A percentile compares a stretch with the other conserved stretches of the same genome.
phyloP scores from a whole-genome alignment of 2,329 filamentous ascomycete species.

The Paraphoma chrysanthemicola region DNA sequence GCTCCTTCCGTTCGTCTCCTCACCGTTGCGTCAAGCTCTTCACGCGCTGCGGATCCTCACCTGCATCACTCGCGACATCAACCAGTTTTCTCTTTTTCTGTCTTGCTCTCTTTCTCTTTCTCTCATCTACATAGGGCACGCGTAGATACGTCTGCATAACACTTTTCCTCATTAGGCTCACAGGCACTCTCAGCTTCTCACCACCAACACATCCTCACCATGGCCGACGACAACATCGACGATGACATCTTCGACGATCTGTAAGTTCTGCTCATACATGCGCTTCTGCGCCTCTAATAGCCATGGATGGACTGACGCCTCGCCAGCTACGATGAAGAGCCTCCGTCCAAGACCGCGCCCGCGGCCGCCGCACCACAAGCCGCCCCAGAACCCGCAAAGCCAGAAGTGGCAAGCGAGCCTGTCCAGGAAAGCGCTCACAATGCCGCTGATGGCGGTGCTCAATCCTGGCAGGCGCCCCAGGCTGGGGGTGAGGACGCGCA shows the following conservation, averaged over 20 bases:
- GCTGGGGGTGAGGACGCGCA: slow-evolving; percentile 33
- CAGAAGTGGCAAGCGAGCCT: slow-evolving; percentile 24
- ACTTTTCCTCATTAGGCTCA: no score
- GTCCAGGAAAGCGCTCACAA: slow-evolving; percentile 22
- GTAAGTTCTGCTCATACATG: slow-evolving; percentile 61
- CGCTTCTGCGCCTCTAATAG: background rate
- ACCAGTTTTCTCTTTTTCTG: background rate
- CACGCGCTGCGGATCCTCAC: slow-evolving; percentile 1
- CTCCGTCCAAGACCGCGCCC: slow-evolving; percentile 36
- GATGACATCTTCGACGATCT: slow-evolving; percentile 96
- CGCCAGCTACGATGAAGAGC: slow-evolving; percentile 51
- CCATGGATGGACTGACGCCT: slow-evolving; percentile 15
- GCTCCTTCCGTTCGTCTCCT: slow-evolving; percentile 23
- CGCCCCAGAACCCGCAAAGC: slow-evolving; percentile 28
- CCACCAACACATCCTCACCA: slow-evolving; percentile 44
- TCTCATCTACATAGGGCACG: background rate
- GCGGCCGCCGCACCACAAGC: slow-evolving; percentile 25
- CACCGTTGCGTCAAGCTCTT: slow-evolving; percentile 30
- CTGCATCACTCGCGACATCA: background rate
- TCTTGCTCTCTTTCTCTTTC: background rate
- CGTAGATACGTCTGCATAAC: no score
- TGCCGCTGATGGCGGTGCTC: slow-evolving; percentile 18
- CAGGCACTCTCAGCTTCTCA: no score
- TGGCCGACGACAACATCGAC: slow-evolving; percentile 87
- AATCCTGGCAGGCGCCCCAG: slow-evolving; percentile 25